These are phyloP conservation scores for Curvularia spicifera DNA, from an alignment of 2,329 filamentous ascomycete genomes.

Conservation along the genomic window DNA sequence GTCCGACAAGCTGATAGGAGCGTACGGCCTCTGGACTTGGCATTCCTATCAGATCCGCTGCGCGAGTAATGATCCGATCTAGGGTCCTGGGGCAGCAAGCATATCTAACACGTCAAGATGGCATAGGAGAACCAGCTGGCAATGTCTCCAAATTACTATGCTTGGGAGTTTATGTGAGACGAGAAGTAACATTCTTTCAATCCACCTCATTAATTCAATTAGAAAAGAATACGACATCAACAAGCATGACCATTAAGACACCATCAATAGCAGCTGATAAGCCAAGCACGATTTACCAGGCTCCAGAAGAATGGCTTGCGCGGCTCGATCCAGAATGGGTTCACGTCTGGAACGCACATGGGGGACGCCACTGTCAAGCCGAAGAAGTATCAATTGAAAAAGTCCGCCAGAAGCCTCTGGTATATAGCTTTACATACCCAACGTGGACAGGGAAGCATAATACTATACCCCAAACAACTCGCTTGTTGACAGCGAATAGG, in stretches of 20 bases:
- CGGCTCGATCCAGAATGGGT: constrained; percentile 22
- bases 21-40: background rate
- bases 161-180: background rate
- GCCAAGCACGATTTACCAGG: background rate
- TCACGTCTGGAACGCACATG: constrained; percentile 19
- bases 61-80: background rate
- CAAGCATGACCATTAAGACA: background rate
- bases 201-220: background rate
- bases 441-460: constrained; percentile 17
- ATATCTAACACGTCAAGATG: background rate
- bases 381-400: constrained; percentile 23
- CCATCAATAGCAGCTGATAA: background rate
- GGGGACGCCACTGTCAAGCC: constrained; percentile 18
- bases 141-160: background rate
- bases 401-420: constrained; percentile 16
- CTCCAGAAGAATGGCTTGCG: constrained; percentile 4
- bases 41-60: constrained; percentile 8
- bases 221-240: background rate
- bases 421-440: constrained; percentile 24
- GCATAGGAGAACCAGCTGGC: background rate
- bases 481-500: background rate
- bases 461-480: background rate
- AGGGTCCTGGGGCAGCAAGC: background rate
- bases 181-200: background rate
- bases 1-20: constrained; percentile 4